A percentile compares a stretch with the other conserved stretches of the same genome.
Evolutionary conservation across 2,329 filamentous ascomycete genomes (phyloP).

Genomic region (Clonostachys rosea): DNA sequence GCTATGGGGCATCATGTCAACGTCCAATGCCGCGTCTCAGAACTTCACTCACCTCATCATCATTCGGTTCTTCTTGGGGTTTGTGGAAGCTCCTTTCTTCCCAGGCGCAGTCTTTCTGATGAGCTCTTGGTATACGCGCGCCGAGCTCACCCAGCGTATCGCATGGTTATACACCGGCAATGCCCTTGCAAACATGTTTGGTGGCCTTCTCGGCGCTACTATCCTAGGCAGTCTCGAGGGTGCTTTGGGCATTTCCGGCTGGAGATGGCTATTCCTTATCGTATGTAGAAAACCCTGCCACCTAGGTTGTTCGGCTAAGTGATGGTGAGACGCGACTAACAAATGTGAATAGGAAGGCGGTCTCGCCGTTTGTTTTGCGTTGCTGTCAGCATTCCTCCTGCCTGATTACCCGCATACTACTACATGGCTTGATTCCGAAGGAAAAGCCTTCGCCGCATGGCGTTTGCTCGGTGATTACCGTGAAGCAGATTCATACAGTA

Average conservation of each 20-base stretch:
- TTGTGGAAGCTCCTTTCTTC: conserved; percentile 45
- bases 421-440: conserved; percentile 43
- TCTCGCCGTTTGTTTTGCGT: conserved; percentile 29
- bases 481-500: conserved; percentile 31
- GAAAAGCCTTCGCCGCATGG: conserved; percentile 47
- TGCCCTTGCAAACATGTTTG: conserved; percentile 44
- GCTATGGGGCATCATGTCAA: conserved; percentile 31
- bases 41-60: conserved; percentile 35
- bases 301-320: conserved; percentile 33
- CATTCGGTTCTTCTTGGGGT: conserved; percentile 36
- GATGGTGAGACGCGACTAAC: neutral
- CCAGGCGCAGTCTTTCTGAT: conserved; percentile 41
- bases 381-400: conserved; percentile 27
- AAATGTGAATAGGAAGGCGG: conserved; percentile 22
- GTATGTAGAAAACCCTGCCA: conserved; percentile 26
- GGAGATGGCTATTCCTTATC: conserved; percentile 65
- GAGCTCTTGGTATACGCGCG: conserved; percentile 38
- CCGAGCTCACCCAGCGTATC: conserved; percentile 51
- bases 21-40: conserved; percentile 39
- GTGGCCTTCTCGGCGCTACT: conserved; percentile 42
- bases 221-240: conserved; percentile 39
- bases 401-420: conserved; percentile 51
- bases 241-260: conserved; percentile 49
- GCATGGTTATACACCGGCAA: conserved; percentile 56
- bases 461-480: conserved; percentile 42